Evolutionary conservation across 129 eudicot genomes (phyloP).

Genomic region (Heracleum sosnowskyi): DNA sequence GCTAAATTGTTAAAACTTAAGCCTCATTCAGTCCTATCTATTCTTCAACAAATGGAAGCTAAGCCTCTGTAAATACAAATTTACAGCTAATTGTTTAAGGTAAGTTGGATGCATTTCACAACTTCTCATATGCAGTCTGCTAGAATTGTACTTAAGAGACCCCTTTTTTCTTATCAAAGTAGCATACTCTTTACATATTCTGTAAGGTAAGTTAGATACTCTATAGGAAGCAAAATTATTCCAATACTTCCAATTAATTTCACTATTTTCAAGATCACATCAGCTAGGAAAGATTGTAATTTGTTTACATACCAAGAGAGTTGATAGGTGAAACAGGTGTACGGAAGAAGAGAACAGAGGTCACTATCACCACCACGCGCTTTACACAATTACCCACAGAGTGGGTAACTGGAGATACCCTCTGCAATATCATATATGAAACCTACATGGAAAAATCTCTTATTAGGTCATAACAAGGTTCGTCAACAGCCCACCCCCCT

Average conservation of each 20-base stretch:
- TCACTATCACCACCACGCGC: constrained; percentile 93
- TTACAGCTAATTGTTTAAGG: background rate
- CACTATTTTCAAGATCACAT: background rate
- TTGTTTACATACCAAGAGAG: constrained; percentile 50
- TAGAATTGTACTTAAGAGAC: background rate
- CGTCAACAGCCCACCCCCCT: background rate
- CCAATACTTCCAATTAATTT: background rate
- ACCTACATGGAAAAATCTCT: constrained; percentile 50
- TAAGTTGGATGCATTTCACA: background rate
- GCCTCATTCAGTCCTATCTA: background rate
- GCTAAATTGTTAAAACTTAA: background rate
- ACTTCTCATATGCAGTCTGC: background rate
- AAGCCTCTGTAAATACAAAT: background rate
- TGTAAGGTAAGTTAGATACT: background rate
- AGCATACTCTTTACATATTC: background rate
- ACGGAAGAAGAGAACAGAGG: constrained; percentile 94
- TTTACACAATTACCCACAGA: constrained; percentile 97
- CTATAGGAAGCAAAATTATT: background rate
- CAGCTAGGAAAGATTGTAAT: background rate
- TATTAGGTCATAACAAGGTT: constrained; percentile 10
- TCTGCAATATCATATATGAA: constrained; percentile 95
- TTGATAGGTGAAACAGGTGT: constrained; percentile 90
- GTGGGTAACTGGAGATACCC: constrained; percentile 97
- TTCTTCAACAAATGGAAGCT: background rate
- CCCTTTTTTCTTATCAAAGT: background rate